phyloP scores from a whole-genome alignment of 768 basidiomycete genomes.

The Psilocybe tampanensis region DNA sequence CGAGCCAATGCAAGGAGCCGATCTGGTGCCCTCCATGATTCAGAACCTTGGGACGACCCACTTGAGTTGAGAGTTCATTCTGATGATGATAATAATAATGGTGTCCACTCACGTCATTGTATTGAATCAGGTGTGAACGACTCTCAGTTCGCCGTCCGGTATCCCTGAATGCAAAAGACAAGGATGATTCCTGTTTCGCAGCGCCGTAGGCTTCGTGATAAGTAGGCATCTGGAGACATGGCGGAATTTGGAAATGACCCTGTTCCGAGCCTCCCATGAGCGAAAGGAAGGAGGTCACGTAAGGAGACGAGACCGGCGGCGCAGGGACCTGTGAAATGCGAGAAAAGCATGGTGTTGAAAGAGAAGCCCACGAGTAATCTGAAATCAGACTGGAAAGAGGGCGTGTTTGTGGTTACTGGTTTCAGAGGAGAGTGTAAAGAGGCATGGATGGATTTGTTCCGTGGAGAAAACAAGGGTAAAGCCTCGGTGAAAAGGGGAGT shows the following conservation, averaged over 20 bases:
- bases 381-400: background rate
- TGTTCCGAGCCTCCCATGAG: constrained; percentile 1
- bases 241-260: background rate
- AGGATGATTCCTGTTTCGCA: background rate
- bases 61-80: background rate
- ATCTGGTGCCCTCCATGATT: background rate
- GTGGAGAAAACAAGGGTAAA: constrained; percentile 16
- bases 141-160: constrained; percentile 7
- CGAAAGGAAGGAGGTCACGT: background rate
- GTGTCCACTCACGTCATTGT: constrained; percentile 11
- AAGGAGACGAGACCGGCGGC: constrained; percentile 5
- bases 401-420: background rate
- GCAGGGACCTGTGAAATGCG: constrained; percentile 8
- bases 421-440: background rate
- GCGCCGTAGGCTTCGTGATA: background rate
- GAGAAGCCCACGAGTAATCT: background rate
- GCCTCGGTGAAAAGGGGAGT: constrained; percentile 13
- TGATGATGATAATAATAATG: constrained; percentile 1
- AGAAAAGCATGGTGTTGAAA: constrained; percentile 7
- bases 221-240: background rate
- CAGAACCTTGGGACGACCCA: background rate
- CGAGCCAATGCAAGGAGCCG: background rate
- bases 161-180: constrained; percentile 6
- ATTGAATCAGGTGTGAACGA: constrained; percentile 6
- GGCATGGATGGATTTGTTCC: background rate